These are phyloP conservation scores for Rubroshorea leprosula DNA, from an alignment of 345 rosid species.

Conservation along the genomic window DNA sequence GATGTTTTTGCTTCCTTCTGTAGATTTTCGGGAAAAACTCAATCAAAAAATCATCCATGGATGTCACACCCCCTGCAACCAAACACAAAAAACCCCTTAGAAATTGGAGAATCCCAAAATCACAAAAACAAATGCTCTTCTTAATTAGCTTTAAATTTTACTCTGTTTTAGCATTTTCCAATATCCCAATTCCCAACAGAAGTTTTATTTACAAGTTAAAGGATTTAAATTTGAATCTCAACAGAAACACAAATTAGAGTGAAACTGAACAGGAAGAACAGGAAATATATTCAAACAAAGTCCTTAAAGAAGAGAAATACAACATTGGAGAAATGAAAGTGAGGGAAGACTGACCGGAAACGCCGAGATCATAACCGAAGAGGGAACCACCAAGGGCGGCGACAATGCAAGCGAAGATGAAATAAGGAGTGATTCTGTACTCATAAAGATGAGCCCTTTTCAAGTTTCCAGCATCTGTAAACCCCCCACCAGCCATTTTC, in stretches of 20 bases:
- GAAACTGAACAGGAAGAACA: neutral
- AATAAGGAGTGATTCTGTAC: constrained; percentile 52
- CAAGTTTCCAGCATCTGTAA: constrained; percentile 29
- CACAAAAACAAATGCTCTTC: neutral
- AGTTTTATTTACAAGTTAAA: too few relatives aligned
- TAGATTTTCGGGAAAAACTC: constrained; percentile 67
- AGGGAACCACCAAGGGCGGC: constrained; percentile 70
- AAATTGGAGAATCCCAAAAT: neutral
- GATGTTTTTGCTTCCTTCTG: constrained; percentile 58
- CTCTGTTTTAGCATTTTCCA: too few relatives aligned
- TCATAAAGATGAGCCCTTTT: constrained; percentile 75
- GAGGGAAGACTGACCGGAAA: constrained; percentile 45
- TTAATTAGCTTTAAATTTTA: too few relatives aligned
- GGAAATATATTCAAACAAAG: neutral
- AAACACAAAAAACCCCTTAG: neutral
- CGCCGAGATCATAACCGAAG: constrained; percentile 81
- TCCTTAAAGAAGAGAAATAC: too few relatives aligned
- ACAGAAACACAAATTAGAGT: too few relatives aligned
- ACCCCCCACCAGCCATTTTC: constrained; percentile 61
- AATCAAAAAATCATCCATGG: constrained; percentile 93
- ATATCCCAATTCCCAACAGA: too few relatives aligned
- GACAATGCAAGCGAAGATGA: constrained; percentile 51
- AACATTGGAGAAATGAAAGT: neutral
- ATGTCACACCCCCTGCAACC: constrained; percentile 81
- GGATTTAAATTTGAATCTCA: too few relatives aligned